Conservation (phyloP, 768 basidiomycete genomes). For the Kwoniella bestiolae region DNA sequence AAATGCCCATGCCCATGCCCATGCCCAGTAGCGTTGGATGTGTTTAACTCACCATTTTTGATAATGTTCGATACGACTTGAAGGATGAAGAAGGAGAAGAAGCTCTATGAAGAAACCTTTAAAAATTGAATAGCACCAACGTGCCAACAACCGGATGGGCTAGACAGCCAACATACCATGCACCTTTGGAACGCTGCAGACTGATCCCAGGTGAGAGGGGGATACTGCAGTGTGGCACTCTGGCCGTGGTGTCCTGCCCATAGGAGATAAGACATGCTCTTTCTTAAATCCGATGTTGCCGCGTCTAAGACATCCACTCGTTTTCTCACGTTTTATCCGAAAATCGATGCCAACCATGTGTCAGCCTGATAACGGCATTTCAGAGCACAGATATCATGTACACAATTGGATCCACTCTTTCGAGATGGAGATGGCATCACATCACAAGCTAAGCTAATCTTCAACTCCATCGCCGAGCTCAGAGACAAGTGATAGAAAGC, state of each 20-base stretch:
- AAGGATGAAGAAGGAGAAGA: conserved; percentile 19
- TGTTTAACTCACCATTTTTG: conserved; percentile 17
- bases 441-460: not conserved
- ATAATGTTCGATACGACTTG: conserved; percentile 14
- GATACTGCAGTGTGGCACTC: conserved; percentile 14
- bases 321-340: not conserved
- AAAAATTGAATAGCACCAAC: no score
- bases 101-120: not conserved
- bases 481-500: no score
- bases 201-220: not conserved
- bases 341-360: not conserved
- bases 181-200: not conserved
- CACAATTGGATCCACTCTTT: not conserved
- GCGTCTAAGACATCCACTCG: not conserved
- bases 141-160: no score
- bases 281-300: conserved; percentile 14
- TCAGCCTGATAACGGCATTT: conserved; percentile 14
- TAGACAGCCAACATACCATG: no score
- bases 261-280: not conserved
- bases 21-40: not conserved
- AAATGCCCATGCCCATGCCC: not conserved
- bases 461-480: not conserved
- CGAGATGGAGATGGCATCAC: not conserved
- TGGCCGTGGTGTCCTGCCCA: not conserved
- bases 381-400: not conserved